Evolutionary conservation across 192 early-diverging fungal species (phyloP).

Genomic region (Mortierella alpina): DNA sequence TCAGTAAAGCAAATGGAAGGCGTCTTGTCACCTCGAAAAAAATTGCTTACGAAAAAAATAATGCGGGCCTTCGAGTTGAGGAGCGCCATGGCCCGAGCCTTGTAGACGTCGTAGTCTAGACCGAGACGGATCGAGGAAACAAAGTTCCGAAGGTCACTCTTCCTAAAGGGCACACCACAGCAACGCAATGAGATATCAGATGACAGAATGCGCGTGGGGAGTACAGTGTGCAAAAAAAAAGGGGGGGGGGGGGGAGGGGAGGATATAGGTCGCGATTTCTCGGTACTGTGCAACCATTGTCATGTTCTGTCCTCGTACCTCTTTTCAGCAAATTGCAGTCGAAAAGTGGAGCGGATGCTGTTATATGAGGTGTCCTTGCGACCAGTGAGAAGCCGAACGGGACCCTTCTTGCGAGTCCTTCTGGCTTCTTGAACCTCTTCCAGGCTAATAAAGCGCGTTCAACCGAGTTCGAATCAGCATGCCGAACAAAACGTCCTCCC

Average conservation of each 20-base stretch:
- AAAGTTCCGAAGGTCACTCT: constrained; percentile 37
- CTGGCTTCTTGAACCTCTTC: constrained; percentile 37
- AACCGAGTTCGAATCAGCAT: not conserved
- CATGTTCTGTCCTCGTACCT: not conserved
- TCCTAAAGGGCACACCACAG: constrained; percentile 3
- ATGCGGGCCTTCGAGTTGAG: constrained; percentile 42
- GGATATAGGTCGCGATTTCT: not conserved
- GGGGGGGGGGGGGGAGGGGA: not conserved
- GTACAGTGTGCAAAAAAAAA: not conserved
- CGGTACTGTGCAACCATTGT: not conserved
- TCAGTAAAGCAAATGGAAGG: not conserved
- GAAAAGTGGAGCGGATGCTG: constrained; percentile 24
- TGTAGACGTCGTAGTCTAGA: constrained; percentile 45
- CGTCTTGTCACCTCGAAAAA: not conserved
- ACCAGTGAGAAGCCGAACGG: constrained; percentile 25
- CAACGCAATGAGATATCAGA: not conserved
- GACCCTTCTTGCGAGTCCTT: constrained; percentile 23
- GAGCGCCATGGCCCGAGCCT: constrained; percentile 32
- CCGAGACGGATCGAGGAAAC: constrained; percentile 38
- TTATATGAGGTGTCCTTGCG: constrained; percentile 48
- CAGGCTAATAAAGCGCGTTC: constrained; percentile 14
- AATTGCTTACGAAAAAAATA: constrained; percentile 36
- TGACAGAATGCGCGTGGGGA: not conserved
- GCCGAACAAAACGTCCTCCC: too few species aligned
- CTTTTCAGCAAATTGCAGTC: constrained; percentile 41